Evolutionary conservation across 1,284 basidiomycete species (phyloP), one percentile per base, ranked within the genome.

Genomic region (Bjerkandera adusta): DNA sequence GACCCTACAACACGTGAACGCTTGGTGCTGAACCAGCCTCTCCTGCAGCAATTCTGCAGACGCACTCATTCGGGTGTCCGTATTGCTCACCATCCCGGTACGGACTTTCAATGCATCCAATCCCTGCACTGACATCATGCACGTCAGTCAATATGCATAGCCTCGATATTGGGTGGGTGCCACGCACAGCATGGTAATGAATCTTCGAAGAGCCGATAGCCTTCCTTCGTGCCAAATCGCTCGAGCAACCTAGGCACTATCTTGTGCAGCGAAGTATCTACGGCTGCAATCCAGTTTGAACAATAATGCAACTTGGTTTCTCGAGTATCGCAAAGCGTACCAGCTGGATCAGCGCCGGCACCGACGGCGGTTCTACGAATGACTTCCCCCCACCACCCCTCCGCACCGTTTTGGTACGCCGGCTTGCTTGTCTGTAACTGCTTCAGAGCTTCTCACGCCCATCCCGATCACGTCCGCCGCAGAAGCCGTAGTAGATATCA

Each of bases 361-460:
- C 79, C 83, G 4, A 87, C 59, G 18, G 86, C 88, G 32, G 87
- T 90, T 48, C 76, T 67, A 43, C 68, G 70, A 52, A 90, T 81
- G 36, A 90, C 85, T 52, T 86, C 82, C 22, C 67, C 63, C 87
- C 87, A 90, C 85, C 86, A 90, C 4, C 59, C 64, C 32, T 72
- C 61, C 39, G 72, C 73, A 30, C 81, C 81, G 15, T 69, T 62
- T 37, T 59, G 53, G 55, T 79, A 80, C 0, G 67, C 74, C 4
- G 86, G 84, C 37, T 73, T 72, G 51, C 81, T 76, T 16, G 55
- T 65, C 59, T 88, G 83, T 16, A 83, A 61, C 45, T 78, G 68
- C 55, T 71, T 77, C 51, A 89, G 65, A n/a, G 86, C 88, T 88
- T 43, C 27, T 8, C n/a, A n/a, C 27, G 48, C 36, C 35, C 2